phyloP scores from a whole-genome alignment of 495 filamentous ascomycete genomes.

The Chaetomium tenue region DNA sequence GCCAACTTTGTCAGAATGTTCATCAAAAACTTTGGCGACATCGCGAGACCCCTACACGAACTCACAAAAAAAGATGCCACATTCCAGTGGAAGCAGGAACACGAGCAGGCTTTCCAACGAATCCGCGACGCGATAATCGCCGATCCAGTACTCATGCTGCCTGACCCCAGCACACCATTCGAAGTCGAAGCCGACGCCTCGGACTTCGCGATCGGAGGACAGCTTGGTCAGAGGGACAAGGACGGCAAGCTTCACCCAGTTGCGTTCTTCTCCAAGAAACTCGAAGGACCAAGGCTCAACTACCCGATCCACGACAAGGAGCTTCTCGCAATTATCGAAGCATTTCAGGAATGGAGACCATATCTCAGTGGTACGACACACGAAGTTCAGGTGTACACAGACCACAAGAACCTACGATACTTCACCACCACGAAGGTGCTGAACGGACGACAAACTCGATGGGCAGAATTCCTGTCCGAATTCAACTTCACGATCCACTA shows the following conservation, averaged over 20 bases:
- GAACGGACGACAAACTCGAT: constrained; percentile 30
- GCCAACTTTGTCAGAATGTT: constrained; percentile 1
- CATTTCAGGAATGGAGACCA: constrained; percentile 3
- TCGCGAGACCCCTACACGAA: background rate
- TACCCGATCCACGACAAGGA: constrained; percentile 11
- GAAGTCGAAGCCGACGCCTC: constrained; percentile 18
- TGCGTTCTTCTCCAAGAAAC: constrained; percentile 17
- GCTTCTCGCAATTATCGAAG: constrained; percentile 14
- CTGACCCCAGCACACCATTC: constrained; percentile 4
- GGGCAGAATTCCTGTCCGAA: constrained; percentile 25
- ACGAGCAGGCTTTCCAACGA: background rate
- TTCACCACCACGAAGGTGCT: constrained; percentile 32
- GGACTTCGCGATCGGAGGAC: constrained; percentile 13
- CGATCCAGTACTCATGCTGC: constrained; percentile 1
- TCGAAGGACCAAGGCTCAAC: constrained; percentile 2
- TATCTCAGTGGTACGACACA: constrained; percentile 13
- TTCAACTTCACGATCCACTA: constrained; percentile 39
- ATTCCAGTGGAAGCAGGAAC: background rate
- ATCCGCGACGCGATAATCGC: background rate
- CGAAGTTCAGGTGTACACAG: constrained; percentile 9
- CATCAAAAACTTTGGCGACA: background rate
- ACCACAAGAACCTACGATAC: constrained; percentile 15
- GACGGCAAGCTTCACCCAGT: constrained; percentile 12
- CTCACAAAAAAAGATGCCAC: background rate
- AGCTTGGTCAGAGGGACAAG: constrained; percentile 5